These are phyloP conservation scores for Zygosaccharomyces sapae DNA, from an alignment of 1,139 yeast species.

Conservation along the genomic window DNA sequence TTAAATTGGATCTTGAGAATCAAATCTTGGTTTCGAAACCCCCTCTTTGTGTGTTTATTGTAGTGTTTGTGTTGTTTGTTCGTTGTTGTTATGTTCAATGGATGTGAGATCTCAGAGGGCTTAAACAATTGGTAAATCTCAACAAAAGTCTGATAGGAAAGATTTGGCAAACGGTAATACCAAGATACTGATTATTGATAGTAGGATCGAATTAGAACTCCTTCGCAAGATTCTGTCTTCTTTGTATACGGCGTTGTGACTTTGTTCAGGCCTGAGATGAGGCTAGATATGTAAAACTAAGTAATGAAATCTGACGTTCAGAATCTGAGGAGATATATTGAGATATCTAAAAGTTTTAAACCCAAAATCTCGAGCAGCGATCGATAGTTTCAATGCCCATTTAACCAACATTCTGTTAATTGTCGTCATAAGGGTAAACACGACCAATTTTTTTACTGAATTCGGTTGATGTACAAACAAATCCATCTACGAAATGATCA, in stretches of 20 bases:
- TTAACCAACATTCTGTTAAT: background rate
- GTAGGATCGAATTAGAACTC: background rate
- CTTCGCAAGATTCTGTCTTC: background rate
- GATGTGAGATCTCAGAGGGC: slow-evolving; percentile 3
- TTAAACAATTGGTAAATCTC: slow-evolving; percentile 3
- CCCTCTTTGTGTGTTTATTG: background rate
- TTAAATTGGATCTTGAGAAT: background rate
- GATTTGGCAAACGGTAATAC: background rate
- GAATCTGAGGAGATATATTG: background rate
- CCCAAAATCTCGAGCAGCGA: background rate
- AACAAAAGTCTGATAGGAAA: slow-evolving; percentile 3
- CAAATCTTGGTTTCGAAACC: background rate
- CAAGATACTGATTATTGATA: background rate
- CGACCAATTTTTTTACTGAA: slow-evolving; percentile 7
- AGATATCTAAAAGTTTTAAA: background rate
- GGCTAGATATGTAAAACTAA: background rate
- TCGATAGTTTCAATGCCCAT: background rate
- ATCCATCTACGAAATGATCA: background rate
- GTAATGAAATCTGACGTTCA: background rate
- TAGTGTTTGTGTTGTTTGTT: background rate
- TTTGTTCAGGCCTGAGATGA: background rate
- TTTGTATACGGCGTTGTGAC: background rate
- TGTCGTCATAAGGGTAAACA: slow-evolving; percentile 4
- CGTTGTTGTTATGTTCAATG: slow-evolving; percentile 3
- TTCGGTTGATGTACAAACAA: slow-evolving; percentile 5